Evolutionary conservation across 768 basidiomycete species (phyloP), one percentile per base, ranked within the genome.

Genomic region (Dictyophora rubrovolvata): DNA sequence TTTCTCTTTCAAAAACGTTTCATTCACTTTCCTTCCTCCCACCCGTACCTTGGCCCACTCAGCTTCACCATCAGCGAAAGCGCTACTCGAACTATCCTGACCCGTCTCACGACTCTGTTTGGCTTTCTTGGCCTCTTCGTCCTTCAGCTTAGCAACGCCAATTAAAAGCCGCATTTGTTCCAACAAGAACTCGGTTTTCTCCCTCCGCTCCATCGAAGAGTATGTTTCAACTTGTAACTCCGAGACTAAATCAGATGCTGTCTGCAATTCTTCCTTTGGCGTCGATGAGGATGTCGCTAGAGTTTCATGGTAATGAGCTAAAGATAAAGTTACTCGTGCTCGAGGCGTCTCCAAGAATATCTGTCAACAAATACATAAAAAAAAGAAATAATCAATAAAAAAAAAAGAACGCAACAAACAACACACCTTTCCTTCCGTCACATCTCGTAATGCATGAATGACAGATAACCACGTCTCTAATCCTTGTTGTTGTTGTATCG

Each of bases 171-270:
- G 79, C 93, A 99, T 98, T 72, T 98, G 96, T 71, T 98, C 95
- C 48, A 98, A 74, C 64, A 99, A 89, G 67, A 99, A 97, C 69
- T 98, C 93, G 4, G 93, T 96, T 79, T 99, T 99, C 72, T 99
- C 96, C 67, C 89, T 76, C 61, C 93, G 85, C 63, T 97, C 92
- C 96, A 99, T 98, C 6, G 91, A 93, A 14, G 94, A 97, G 70
- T 97, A 99, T 1, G 96, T 98, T 73, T 99, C 96, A 42, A 99
- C 94, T 74, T 97, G 94, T 1, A 99, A 82, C 60, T 99, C 96
- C 21, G 87, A 87, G 61, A 98, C 78, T 28, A 98, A 75, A 63
- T 98, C 96, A 0, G 91, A 93, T 6, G 96, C 93, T 0, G 85
- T 87, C 65, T 88, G 83, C 42, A 92, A 73, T 47, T 85, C 82